Percentiles rank a stretch among this genome's conserved stretches.
phyloP scores from a whole-genome alignment of 177 flowering plant species.

The Tripterygium wilfordii region DNA sequence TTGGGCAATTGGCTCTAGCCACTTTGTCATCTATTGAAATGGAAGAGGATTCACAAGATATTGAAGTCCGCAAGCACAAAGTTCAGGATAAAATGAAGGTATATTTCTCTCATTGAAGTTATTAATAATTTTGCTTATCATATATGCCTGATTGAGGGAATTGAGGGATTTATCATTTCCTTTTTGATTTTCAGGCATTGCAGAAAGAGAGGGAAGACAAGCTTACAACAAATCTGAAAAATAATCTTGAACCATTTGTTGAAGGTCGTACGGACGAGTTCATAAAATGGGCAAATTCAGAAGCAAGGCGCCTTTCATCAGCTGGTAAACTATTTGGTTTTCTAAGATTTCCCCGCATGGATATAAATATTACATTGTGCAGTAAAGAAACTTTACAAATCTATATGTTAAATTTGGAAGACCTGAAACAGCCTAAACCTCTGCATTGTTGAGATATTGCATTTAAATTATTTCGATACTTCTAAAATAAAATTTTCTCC shows the following conservation, averaged over 20 bases:
- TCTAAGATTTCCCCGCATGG: no score
- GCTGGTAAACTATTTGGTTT: slow-evolving; percentile 61
- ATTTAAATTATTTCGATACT: no score
- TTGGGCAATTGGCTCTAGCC: slow-evolving; percentile 85
- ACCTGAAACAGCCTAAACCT: no score
- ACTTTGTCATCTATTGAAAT: slow-evolving; percentile 51
- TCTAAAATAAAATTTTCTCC: no score
- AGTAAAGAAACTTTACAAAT: no score
- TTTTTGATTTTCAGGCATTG: slow-evolving; percentile 35
- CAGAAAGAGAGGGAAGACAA: slow-evolving; percentile 76
- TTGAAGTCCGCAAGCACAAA: slow-evolving; percentile 28
- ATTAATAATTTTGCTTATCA: neutral
- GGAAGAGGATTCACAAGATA: slow-evolving; percentile 41
- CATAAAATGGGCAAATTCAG: slow-evolving; percentile 61
- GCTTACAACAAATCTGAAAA: slow-evolving; percentile 51
- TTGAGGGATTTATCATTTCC: no score
- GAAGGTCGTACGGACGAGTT: slow-evolving; percentile 69
- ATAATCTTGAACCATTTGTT: slow-evolving; percentile 67
- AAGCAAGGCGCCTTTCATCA: slow-evolving; percentile 69
- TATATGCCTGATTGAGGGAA: neutral
- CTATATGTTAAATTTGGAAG: no score
- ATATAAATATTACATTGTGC: no score
- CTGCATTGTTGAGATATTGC: no score
- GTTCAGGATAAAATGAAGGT: slow-evolving; percentile 69
- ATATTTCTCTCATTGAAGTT: slow-evolving; percentile 1